A percentile compares a stretch with the other conserved stretches of the same genome.
Conservation (phyloP, 345 rosid species). For the Lumnitzera littorea region DNA sequence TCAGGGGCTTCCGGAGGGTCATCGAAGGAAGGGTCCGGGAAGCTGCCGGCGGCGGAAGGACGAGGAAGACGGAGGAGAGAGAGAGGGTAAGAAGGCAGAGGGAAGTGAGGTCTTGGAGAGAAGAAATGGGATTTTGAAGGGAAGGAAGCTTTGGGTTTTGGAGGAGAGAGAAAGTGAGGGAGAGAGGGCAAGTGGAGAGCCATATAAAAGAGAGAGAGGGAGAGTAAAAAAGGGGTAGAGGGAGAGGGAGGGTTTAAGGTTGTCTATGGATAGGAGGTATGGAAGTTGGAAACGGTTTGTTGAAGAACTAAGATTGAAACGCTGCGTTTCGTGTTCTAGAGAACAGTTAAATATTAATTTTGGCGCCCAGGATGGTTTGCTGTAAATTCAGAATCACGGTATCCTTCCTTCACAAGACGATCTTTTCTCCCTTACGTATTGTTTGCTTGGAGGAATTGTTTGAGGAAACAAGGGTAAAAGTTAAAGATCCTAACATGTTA, state of each 20-base stretch:
- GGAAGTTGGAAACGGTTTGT: neutral
- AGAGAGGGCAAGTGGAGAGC: conserved; percentile 12
- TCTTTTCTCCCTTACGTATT: too few relatives aligned
- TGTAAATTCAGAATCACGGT: too few relatives aligned
- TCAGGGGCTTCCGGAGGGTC: conserved; percentile 94
- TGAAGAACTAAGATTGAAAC: too few relatives aligned
- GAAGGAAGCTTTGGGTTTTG: conserved; percentile 16
- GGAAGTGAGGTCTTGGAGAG: conserved; percentile 20
- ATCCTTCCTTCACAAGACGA: too few relatives aligned
- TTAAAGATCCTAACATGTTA: too few relatives aligned
- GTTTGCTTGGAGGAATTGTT: too few relatives aligned
- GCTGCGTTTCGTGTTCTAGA: too few relatives aligned
- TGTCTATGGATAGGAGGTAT: neutral
- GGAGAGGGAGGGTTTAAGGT: conserved; percentile 12
- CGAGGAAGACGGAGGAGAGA: conserved; percentile 20
- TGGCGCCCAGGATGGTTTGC: too few relatives aligned
- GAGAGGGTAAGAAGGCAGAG: conserved; percentile 10
- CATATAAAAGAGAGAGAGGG: neutral
- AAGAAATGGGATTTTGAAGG: conserved; percentile 18
- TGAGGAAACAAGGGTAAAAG: too few relatives aligned
- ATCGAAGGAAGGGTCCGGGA: conserved; percentile 58
- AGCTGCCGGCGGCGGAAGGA: conserved; percentile 37
- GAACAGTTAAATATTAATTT: too few relatives aligned
- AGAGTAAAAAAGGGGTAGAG: conserved; percentile 1
- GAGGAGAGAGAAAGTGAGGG: conserved; percentile 23